phyloP scores from a whole-genome alignment of 352 stramenopile genomes.

The Lagenidium giganteum region DNA sequence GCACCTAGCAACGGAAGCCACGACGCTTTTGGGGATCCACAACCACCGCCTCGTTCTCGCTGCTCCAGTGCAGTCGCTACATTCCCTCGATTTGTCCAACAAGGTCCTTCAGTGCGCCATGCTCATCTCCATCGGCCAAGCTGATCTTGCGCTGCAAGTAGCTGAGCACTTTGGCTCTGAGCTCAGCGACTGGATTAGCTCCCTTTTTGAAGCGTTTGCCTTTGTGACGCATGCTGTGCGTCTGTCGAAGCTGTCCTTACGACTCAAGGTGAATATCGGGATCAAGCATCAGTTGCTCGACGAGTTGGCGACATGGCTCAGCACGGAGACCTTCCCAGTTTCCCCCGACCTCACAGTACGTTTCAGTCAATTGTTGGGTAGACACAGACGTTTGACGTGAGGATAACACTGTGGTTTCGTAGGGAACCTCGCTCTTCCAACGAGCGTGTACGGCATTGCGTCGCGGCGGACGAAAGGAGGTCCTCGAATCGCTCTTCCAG shows the following conservation, averaged over 20 bases:
- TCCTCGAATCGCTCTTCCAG: slow-evolving; percentile 19
- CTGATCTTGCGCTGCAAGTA: slow-evolving; percentile 34
- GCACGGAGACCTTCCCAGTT: slow-evolving; percentile 12
- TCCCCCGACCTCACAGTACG: slow-evolving; percentile 40
- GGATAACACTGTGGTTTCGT: neutral
- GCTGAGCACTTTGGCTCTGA: slow-evolving; percentile 31
- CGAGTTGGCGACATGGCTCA: slow-evolving; percentile 29
- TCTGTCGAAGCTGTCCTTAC: slow-evolving; percentile 30
- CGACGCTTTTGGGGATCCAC: slow-evolving; percentile 38
- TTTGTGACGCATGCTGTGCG: slow-evolving; percentile 31
- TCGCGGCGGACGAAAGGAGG: slow-evolving; percentile 19
- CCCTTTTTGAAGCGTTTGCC: slow-evolving; percentile 66
- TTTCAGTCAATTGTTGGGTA: neutral
- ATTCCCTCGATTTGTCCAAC: slow-evolving; percentile 59
- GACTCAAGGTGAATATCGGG: slow-evolving; percentile 54
- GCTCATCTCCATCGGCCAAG: slow-evolving; percentile 43
- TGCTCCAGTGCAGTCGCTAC: slow-evolving; percentile 33
- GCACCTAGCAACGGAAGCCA: slow-evolving; percentile 20
- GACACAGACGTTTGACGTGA: neutral
- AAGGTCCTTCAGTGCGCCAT: slow-evolving; percentile 61
- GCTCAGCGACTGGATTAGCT: slow-evolving; percentile 43
- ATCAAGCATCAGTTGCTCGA: slow-evolving; percentile 55
- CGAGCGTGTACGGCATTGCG: slow-evolving; percentile 36
- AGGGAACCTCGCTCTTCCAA: slow-evolving; percentile 64
- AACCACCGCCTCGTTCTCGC: slow-evolving; percentile 52